A percentile compares a stretch with the other conserved stretches of the same genome.
Conservation (phyloP, 2,329 filamentous ascomycete genomes). For the Aspergillus calidoustus region DNA sequence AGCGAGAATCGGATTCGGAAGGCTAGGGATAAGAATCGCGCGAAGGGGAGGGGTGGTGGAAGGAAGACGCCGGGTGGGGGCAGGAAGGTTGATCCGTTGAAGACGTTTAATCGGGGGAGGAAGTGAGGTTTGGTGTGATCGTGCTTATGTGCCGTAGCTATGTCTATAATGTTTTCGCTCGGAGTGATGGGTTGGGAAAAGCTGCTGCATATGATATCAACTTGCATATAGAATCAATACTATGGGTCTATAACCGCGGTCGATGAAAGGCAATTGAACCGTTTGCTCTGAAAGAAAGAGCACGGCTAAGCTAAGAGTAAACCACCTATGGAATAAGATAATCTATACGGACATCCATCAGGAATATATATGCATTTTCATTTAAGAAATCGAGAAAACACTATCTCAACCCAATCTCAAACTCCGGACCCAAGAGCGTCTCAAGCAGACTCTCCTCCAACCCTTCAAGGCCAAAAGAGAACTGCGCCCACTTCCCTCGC, state of each 20-base stretch:
- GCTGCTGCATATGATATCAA: neutral
- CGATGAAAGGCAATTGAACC: neutral
- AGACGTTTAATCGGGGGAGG: constrained; percentile 74
- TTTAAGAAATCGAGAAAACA: neutral
- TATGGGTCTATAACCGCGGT: neutral
- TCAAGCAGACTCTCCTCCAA: constrained; percentile 25
- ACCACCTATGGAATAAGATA: too few species aligned
- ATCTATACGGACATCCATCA: too few species aligned
- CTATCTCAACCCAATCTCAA: neutral
- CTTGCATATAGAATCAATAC: neutral
- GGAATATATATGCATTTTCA: too few species aligned
- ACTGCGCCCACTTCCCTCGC: constrained; percentile 47
- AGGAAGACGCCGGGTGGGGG: constrained; percentile 54
- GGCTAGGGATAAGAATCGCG: constrained; percentile 49
- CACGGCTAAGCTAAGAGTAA: neutral
- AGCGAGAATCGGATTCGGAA: constrained; percentile 58
- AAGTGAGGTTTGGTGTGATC: constrained; percentile 27
- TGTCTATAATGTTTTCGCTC: neutral
- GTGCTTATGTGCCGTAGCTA: neutral
- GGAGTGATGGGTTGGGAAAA: neutral
- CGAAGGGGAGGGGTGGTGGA: constrained; percentile 43
- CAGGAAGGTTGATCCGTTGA: constrained; percentile 77
- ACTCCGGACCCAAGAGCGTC: constrained; percentile 24
- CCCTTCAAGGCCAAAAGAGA: constrained; percentile 36
- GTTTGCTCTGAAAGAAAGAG: neutral